phyloP scores from a whole-genome alignment of 768 basidiomycete genomes.

The Pleurotus platypus region DNA sequence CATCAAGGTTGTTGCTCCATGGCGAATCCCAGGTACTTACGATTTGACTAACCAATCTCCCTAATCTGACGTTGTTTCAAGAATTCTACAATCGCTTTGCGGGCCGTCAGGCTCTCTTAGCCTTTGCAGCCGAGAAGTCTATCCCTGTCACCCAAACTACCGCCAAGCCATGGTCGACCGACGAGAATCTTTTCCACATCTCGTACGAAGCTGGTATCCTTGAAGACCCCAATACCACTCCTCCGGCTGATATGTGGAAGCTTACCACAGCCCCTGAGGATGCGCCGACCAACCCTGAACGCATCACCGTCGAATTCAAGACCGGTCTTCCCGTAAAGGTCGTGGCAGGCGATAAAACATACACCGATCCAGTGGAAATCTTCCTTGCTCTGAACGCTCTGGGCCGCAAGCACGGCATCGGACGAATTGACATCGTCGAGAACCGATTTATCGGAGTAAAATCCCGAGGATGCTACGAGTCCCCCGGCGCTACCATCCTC shows the following conservation, averaged over 20 bases:
- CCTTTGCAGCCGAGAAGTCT: slow-evolving; percentile 80
- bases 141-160: slow-evolving; percentile 95
- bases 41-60: background rate
- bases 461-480: slow-evolving; percentile 99
- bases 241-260: slow-evolving; percentile 99
- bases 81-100: slow-evolving; percentile 98
- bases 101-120: slow-evolving; percentile 89
- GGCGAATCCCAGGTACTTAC: slow-evolving; percentile 82
- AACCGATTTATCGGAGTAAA: slow-evolving; percentile 99
- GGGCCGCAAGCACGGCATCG: slow-evolving; percentile 92
- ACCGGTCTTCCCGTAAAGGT: slow-evolving; percentile 87
- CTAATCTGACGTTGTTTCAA: slow-evolving; percentile 19
- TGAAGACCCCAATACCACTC: slow-evolving; percentile 93
- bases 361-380: slow-evolving; percentile 93
- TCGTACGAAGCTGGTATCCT: slow-evolving; percentile 99
- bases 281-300: slow-evolving; percentile 77
- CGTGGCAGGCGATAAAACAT: slow-evolving; percentile 47
- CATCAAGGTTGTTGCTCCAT: slow-evolving; percentile 98
- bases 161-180: slow-evolving; percentile 98
- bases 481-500: slow-evolving; percentile 93
- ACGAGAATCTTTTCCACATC: slow-evolving; percentile 99
- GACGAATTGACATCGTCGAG: slow-evolving; percentile 98
- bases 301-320: slow-evolving; percentile 81
- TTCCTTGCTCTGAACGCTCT: slow-evolving; percentile 90
- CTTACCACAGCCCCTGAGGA: slow-evolving; percentile 81